Evolutionary conservation across 345 rosid genomes (phyloP).

Genomic region (Anacardium occidentale): DNA sequence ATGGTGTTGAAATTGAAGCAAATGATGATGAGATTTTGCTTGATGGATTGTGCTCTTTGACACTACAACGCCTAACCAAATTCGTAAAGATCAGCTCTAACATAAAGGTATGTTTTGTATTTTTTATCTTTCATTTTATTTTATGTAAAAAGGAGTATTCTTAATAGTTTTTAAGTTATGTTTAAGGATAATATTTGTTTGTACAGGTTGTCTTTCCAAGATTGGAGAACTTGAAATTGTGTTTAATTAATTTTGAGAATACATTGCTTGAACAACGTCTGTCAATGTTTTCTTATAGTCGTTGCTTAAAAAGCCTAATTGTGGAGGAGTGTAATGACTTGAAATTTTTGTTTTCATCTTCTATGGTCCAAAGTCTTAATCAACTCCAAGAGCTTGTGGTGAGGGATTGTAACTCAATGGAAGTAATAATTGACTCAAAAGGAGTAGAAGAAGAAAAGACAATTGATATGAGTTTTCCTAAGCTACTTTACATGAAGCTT

Average conservation of each 20-base stretch:
- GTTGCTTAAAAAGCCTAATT: not conserved
- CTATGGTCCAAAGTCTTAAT: no score
- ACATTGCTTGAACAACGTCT: not conserved
- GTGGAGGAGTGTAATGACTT: no score
- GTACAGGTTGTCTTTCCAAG: constrained; percentile 2
- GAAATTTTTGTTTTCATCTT: no score
- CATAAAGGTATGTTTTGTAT: not conserved
- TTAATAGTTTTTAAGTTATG: not conserved
- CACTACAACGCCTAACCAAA: not conserved
- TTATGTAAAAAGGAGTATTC: not conserved
- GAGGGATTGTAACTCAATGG: no score
- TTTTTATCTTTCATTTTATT: not conserved
- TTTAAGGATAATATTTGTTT: not conserved
- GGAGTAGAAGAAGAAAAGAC: no score
- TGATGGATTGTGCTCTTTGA: not conserved
- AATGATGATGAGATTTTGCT: not conserved
- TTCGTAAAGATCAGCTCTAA: not conserved
- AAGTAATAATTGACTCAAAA: no score
- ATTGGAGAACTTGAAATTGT: constrained; percentile 6
- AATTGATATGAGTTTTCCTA: no score
- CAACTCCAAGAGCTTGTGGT: no score
- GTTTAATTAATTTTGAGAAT: not conserved
- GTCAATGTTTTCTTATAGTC: not conserved
- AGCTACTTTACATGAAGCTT: no score
- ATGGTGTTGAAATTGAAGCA: no score